Evolutionary conservation across 305 asterid genomes (phyloP).

Genomic region (Stenogyne calaminthoides): DNA sequence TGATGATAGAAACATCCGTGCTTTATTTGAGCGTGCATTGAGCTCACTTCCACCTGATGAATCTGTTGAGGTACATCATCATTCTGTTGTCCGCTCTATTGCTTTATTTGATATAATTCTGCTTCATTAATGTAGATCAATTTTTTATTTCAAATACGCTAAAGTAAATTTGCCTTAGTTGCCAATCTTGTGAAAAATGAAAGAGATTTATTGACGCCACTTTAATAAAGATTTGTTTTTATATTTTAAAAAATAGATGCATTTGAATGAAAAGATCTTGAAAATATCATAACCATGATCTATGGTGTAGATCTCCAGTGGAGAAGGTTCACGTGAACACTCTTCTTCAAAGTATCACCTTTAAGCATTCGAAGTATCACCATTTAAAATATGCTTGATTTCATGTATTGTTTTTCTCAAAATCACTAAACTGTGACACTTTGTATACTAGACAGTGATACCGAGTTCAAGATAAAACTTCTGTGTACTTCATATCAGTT

Average conservation of each 20-base stretch:
- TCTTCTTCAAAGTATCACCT: no score
- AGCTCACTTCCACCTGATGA: conserved; percentile 90
- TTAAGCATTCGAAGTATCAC: no score
- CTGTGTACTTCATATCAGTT: not conserved
- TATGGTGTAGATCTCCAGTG: not conserved
- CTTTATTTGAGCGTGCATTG: conserved; percentile 94
- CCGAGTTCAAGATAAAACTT: no score
- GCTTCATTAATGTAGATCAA: not conserved
- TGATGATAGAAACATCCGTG: conserved; percentile 94
- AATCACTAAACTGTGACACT: no score
- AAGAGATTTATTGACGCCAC: not conserved
- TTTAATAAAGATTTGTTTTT: not conserved
- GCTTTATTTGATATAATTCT: conserved; percentile 9
- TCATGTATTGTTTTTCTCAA: no score
- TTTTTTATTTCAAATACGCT: not conserved
- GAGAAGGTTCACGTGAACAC: no score
- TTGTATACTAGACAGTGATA: no score
- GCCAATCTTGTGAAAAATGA: not conserved
- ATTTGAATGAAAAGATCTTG: conserved; percentile 3
- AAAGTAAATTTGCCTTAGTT: not conserved
- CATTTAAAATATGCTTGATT: no score
- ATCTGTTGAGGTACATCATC: conserved; percentile 75
- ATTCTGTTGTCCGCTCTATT: conserved; percentile 16
- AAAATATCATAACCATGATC: not conserved
- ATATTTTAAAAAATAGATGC: not conserved